Percentiles rank a stretch among this genome's conserved stretches.
Evolutionary conservation across 768 basidiomycete genomes (phyloP).

Genomic region (Steccherinum ochraceum): DNA sequence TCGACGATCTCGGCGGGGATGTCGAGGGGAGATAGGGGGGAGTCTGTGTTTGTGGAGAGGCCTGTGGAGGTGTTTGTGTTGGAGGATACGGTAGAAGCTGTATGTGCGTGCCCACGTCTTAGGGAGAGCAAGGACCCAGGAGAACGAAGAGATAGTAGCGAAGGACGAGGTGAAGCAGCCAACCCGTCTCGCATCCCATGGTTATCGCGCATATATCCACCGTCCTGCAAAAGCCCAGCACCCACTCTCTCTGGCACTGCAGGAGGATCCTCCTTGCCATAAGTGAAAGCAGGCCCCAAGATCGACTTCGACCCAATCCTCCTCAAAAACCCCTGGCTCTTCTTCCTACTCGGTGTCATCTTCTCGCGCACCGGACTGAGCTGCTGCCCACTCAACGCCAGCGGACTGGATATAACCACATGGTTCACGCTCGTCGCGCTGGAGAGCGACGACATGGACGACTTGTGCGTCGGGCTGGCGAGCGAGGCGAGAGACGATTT

Average conservation of each 20-base stretch:
- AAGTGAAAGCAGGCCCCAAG: not conserved
- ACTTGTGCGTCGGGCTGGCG: not conserved
- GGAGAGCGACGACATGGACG: not conserved
- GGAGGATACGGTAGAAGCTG: not conserved
- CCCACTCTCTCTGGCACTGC: too few relatives aligned
- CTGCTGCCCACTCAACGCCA: not conserved
- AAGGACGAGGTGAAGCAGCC: not conserved
- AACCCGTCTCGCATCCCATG: not conserved
- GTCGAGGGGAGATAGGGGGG: not conserved
- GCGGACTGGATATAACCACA: not conserved
- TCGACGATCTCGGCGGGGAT: too few relatives aligned
- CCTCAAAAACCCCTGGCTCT: not conserved
- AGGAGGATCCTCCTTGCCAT: not conserved
- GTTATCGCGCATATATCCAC: too few relatives aligned
- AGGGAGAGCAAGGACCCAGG: not conserved
- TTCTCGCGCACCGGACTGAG: not conserved
- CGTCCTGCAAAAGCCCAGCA: too few relatives aligned
- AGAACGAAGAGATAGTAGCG: not conserved
- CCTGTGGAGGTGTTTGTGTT: not conserved
- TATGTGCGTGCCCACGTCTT: not conserved
- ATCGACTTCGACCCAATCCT: not conserved
- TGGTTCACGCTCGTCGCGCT: not conserved
- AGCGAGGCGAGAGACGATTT: not conserved
- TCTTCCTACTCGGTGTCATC: not conserved
- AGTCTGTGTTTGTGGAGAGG: not conserved